Base-by-base conservation (phyloP, 2,329 filamentous ascomycete species). In the Claviceps humidiphila region DNA sequence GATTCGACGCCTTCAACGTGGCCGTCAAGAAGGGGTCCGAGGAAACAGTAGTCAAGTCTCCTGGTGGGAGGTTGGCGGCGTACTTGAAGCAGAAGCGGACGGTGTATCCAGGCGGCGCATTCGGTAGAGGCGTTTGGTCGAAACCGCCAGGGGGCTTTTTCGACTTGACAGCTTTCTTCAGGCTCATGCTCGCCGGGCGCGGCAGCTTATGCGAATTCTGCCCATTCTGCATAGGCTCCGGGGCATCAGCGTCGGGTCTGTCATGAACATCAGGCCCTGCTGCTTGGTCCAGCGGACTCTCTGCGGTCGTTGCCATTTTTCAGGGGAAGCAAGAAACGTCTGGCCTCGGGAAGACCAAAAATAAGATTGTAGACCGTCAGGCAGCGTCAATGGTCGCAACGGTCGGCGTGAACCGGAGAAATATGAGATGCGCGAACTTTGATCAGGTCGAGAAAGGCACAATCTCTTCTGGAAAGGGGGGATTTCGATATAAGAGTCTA, bases 21-120 rank as follows among this genome's bases (percentile, higher is more conserved):
- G 88, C 87, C 14, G 80, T 70, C 41, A 95, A 72, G 64, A 83
- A 97, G 0, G 91, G 89, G 64, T 97, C 91, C 2, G 89, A 88
- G 2, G 88, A 85, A 38, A 85, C 75, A 11, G 82, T 81, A 61
- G 80, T 78, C 59, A 95, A 72, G 67, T 97, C 91, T 52, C 85
- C 87, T 46, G 87, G 79, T 1, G 91, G 89, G 3, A 97, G 78
- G 63, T 95, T 89, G 55, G 74, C 73, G 1, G 90, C 91, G 54
- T 80, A 77, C 66, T 91, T 85, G 64, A 97, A 88, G 49, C 82
- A 89, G 69, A 97, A 84, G 64, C 84, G 85, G 57, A 96, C 65
- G 0, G 88, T 95, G 69, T 86, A 96, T 26, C 90, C 89, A 7
- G 84, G 81, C 8, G 84, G 82, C 4, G 81, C 82, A 60, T 78